Evolutionary conservation across 164 flowering plant species (phyloP).

Genomic region (Macadamia tetraphylla): DNA sequence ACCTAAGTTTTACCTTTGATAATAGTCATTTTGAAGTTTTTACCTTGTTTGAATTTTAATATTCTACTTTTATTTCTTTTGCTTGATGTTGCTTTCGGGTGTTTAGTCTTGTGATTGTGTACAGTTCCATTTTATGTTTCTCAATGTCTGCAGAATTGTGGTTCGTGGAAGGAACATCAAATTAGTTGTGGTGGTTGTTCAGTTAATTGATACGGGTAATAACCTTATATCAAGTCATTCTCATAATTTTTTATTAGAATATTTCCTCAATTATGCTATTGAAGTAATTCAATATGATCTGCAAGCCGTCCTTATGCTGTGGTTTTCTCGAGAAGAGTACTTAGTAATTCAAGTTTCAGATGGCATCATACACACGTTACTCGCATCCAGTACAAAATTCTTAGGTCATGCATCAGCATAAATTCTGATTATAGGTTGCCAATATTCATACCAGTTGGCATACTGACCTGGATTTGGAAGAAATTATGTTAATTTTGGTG

Average conservation of each 20-base stretch:
- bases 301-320: not conserved
- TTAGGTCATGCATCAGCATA: not conserved
- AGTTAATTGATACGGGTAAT: conserved; percentile 46
- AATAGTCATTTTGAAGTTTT: too few relatives aligned
- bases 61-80: too few relatives aligned
- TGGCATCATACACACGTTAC: not conserved
- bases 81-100: too few relatives aligned
- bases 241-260: not conserved
- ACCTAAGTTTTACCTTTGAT: too few relatives aligned
- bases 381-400: not conserved
- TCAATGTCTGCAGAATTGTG: conserved; percentile 38
- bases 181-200: conserved; percentile 62
- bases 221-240: not conserved
- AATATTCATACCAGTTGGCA: not conserved
- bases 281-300: not conserved
- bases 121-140: not conserved
- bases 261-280: not conserved
- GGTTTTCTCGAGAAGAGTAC: not conserved
- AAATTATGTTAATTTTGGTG: not conserved
- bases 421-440: not conserved
- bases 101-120: not conserved
- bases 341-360: not conserved
- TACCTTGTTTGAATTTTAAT: too few relatives aligned
- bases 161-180: conserved; percentile 70
- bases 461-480: not conserved